Conservation (phyloP, 129 eudicot genomes). For the Tanacetum coccineum region DNA sequence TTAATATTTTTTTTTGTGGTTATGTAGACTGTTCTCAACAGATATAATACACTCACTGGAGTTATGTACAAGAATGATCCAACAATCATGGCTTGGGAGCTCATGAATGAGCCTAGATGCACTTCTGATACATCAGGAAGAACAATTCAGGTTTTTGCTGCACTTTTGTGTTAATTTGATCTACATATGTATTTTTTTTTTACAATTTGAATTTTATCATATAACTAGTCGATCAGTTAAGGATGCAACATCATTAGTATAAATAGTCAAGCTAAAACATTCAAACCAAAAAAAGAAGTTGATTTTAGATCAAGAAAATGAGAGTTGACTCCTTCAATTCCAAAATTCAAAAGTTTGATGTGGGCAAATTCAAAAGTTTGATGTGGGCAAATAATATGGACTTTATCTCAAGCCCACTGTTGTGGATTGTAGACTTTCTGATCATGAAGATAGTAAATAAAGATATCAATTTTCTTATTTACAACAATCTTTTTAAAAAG, state of each 20-base stretch:
- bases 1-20: neutral
- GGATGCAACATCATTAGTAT: neutral
- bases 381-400: too few species aligned
- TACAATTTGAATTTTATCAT: neutral
- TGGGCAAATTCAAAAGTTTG: too few species aligned
- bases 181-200: neutral
- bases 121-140: constrained; percentile 89
- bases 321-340: too few species aligned
- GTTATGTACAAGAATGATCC: constrained; percentile 86
- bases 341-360: too few species aligned
- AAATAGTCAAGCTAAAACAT: constrained; percentile 2
- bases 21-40: constrained; percentile 76
- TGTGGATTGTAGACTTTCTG: too few species aligned
- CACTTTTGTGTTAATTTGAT: neutral
- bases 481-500: too few species aligned
- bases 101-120: constrained; percentile 99
- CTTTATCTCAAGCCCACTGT: too few species aligned
- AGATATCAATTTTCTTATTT: neutral
- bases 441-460: neutral
- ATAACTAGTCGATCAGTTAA: neutral
- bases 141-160: constrained; percentile 70
- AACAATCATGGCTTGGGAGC: constrained; percentile 99
- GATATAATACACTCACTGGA: constrained; percentile 73
- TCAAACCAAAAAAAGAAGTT: too few species aligned
- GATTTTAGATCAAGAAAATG: too few species aligned